Percentiles rank a stretch among this genome's conserved stretches.
phyloP scores from a whole-genome alignment of 352 stramenopile species.

The Phytophthora palmivora region DNA sequence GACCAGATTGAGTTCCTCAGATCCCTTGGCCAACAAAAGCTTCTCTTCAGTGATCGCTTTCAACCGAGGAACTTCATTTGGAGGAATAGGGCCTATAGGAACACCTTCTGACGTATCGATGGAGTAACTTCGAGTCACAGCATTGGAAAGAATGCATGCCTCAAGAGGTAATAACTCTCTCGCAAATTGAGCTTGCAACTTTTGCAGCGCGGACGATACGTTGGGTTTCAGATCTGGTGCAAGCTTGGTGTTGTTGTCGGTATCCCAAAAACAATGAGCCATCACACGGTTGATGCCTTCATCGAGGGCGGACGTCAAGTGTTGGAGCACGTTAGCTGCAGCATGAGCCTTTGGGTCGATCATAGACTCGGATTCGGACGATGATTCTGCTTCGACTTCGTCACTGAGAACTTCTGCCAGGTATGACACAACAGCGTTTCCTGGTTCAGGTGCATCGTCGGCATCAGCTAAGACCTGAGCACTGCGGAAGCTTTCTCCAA shows the following conservation, averaged over 20 bases:
- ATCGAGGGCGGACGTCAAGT: slow-evolving; percentile 35
- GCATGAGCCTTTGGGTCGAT: slow-evolving; percentile 12
- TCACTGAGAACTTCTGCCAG: slow-evolving; percentile 16
- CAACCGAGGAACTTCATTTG: slow-evolving; percentile 44
- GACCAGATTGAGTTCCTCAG: slow-evolving; percentile 42
- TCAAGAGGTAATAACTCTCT: slow-evolving; percentile 35
- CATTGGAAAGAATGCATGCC: slow-evolving; percentile 40
- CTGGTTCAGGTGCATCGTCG: slow-evolving; percentile 14
- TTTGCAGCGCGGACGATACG: slow-evolving; percentile 7
- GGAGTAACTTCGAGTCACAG: slow-evolving; percentile 38
- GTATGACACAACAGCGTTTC: slow-evolving; percentile 24
- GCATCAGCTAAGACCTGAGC: slow-evolving; percentile 19
- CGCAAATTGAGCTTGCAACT: slow-evolving; percentile 20
- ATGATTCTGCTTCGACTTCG: not conserved
- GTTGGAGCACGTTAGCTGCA: slow-evolving; percentile 53
- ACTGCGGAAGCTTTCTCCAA: slow-evolving; percentile 9
- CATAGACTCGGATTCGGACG: slow-evolving; percentile 1
- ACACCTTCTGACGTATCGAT: slow-evolving; percentile 20
- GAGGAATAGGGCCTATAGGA: slow-evolving; percentile 32
- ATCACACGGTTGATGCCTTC: slow-evolving; percentile 30
- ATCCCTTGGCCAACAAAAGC: slow-evolving; percentile 27
- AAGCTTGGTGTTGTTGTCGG: not conserved
- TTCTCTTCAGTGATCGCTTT: slow-evolving; percentile 41
- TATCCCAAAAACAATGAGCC: slow-evolving; percentile 12
- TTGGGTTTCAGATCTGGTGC: not conserved